Evolutionary conservation across 2,329 filamentous ascomycete genomes (phyloP), one percentile per base, ranked within the genome.

Genomic region (Fusarium keratoplasticum): DNA sequence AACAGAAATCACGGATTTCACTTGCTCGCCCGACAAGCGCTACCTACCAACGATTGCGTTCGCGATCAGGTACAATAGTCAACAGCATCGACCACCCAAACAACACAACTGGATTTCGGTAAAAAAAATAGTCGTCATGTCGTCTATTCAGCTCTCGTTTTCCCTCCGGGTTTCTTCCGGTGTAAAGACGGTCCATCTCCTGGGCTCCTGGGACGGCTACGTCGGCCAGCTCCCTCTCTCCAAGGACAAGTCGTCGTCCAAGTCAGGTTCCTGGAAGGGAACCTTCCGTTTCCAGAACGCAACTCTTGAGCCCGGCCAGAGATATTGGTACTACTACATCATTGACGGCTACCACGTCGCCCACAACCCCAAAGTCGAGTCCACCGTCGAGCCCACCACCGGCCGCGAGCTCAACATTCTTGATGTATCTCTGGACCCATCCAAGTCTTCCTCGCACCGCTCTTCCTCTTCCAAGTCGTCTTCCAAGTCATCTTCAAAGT

Each of bases 241-340:
- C 86, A 95, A 95, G 88, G 95, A 98, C 84, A 92, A 90, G 87
- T 86, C 88, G 81, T 90, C 93, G 58, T 92, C 92, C 86, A 98
- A 98, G 89, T 91, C 93, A 66, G 95, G 95, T 82, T 93, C 93
- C 78, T 98, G 96, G 95, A 94, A 95, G 84, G 96, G 96, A 81
- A 97, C 95, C 81, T 98, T 99, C 89, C 93, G 95, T 87, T 98
- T 99, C 87, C 94, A 96, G 86, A 93, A 93, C 82, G 86, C 91
- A 72, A 96, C 94, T 70, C 90, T 98, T 80, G 92, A 96, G 88
- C 89, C 94, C 79, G 95, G 96, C 83, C 92, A 94, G 83, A 93
- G 96, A 83, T 98, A 98, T 91, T 99, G 96, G 96, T 99, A 98
- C 92, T 99, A 99, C 91, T 99, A 98, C 90, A 98, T 98, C 91